These are phyloP conservation scores for Homolaphlyctis polyrhiza DNA, from an alignment of 371 early-diverging fungal genomes.

Conservation along the genomic window DNA sequence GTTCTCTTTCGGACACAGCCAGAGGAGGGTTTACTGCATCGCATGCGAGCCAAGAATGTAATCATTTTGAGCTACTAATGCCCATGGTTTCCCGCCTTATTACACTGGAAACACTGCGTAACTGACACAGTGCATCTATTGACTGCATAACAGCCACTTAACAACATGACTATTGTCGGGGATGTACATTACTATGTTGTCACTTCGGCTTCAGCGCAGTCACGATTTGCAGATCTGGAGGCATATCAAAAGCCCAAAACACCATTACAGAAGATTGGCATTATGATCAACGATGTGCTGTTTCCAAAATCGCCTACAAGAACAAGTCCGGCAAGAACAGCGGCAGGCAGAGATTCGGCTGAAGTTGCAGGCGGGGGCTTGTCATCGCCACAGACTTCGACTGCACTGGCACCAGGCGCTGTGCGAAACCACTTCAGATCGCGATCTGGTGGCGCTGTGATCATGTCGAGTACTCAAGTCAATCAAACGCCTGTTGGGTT, in stretches of 20 bases:
- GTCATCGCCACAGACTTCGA: too few relatives aligned
- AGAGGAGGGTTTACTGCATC: slow-evolving; percentile 61
- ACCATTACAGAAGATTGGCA: background rate
- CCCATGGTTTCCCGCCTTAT: too few relatives aligned
- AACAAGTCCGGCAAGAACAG: too few relatives aligned
- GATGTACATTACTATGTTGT: slow-evolving; percentile 66
- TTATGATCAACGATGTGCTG: background rate
- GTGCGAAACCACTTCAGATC: background rate
- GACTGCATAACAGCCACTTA: slow-evolving; percentile 50
- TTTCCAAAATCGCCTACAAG: too few relatives aligned
- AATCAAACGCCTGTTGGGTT: background rate
- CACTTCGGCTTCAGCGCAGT: slow-evolving; percentile 13
- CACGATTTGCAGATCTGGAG: background rate
- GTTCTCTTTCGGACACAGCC: slow-evolving; percentile 71
- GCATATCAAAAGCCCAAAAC: background rate
- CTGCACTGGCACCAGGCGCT: background rate
- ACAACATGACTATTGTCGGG: slow-evolving; percentile 65
- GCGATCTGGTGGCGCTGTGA: background rate
- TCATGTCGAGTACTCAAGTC: too few relatives aligned
- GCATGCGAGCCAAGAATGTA: slow-evolving; percentile 82
- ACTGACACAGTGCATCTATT: background rate
- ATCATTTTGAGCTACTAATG: too few relatives aligned
- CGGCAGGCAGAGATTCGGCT: too few relatives aligned
- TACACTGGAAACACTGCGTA: background rate
- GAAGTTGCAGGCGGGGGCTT: too few relatives aligned